Evolutionary conservation across 2,329 filamentous ascomycete genomes (phyloP).

Genomic region (Talaromyces verruculosus): DNA sequence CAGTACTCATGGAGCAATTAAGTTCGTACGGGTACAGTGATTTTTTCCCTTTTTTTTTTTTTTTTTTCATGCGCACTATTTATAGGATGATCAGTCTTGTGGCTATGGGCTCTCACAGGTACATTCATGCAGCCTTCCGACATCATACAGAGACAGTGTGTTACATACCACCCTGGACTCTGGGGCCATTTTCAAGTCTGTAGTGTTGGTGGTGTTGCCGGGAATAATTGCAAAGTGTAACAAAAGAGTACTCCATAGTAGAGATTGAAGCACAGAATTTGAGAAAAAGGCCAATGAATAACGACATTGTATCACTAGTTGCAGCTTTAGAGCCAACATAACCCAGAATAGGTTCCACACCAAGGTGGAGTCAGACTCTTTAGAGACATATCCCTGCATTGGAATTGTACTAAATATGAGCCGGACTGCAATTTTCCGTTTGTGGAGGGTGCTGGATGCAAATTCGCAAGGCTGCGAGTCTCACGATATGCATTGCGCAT

Average conservation of each 20-base stretch:
- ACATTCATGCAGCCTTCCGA: not conserved
- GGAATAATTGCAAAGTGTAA: not conserved
- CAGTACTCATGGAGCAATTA: not conserved
- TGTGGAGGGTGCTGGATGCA: not conserved
- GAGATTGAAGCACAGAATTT: not conserved
- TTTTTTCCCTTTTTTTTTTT: not conserved
- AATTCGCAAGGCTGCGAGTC: constrained; percentile 2
- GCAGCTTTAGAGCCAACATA: constrained; percentile 1
- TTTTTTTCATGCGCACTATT: not conserved
- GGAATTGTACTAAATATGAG: not conserved
- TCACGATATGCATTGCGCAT: not conserved
- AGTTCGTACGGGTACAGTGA: not conserved
- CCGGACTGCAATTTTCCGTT: not conserved
- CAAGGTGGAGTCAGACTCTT: not conserved
- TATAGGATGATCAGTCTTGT: not conserved
- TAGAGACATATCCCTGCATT: not conserved
- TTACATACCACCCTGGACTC: not conserved
- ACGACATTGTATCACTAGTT: not conserved
- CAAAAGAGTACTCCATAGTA: not conserved
- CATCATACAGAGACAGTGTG: not conserved
- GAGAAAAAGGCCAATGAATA: not conserved
- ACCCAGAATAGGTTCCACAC: not conserved
- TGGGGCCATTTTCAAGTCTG: not conserved
- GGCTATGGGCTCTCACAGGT: not conserved
- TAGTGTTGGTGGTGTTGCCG: not conserved